Base-by-base conservation (phyloP, 192 early-diverging fungal species). In the Mortierella claussenii region DNA sequence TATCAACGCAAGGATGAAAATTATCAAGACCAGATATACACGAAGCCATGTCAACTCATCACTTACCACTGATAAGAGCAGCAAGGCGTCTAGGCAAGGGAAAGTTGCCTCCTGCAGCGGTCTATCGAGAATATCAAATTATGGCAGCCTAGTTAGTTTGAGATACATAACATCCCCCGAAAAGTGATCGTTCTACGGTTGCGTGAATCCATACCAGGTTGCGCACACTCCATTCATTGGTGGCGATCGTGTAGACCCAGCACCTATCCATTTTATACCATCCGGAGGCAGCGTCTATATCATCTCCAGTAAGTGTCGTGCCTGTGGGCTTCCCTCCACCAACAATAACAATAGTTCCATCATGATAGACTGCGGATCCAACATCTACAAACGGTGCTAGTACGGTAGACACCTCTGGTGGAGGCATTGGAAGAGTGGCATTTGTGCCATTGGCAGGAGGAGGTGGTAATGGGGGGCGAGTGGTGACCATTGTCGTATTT, bases 221-320 rank as follows among this genome's bases (percentile, higher is more conserved):
- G 13, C 44, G 62, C 20, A 66, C 33, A 30, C 23, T 47, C 71
- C 71, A 75, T 10, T 31, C 3, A 26, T 65, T 65, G 8, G 50
- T 47, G 1, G 62, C 49, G 36, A 66, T 66, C 12, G 49, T 66
- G 45, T 75, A 75, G n/a, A 54, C 45, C 55, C 63, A 75, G 30
- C 63, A 75, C 0, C 71, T 42, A 40, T 75, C 71, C 63, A 65
- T 66, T 56, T 60, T 75, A 24, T 66, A 55, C 51, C 42, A 55
- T 13, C 63, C 63, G 34, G 71, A 66, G 15, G 31, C 62, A 2
- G 71, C 15, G 31, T 65, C 63, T 1, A 65, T 51, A 23, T 60
- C 48, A 9, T 75, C 63, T 20, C 63, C 71, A 3, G 42, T 37
- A 18, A 75, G 34, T 11, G 6, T 24, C 3, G 15, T 5, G 4